Percentiles rank a stretch among this genome's conserved stretches.
phyloP scores from a whole-genome alignment of 148 eudicot species.

The Vaccinium darrowii region DNA sequence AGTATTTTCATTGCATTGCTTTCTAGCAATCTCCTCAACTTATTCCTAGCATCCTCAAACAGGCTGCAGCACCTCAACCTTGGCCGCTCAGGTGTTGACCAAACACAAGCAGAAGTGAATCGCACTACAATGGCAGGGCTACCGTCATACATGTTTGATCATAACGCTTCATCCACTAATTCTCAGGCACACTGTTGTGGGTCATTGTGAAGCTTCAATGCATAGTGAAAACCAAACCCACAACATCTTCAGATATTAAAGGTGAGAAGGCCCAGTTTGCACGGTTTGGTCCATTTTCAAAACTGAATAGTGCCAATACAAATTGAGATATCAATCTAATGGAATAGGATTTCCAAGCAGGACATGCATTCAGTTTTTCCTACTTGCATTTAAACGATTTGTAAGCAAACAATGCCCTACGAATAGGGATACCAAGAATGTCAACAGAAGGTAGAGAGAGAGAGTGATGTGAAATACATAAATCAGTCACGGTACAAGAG shows the following conservation, averaged over 20 bases:
- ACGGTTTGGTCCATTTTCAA: not conserved
- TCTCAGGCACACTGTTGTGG: not conserved
- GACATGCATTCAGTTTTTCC: not conserved
- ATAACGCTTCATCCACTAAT: not conserved
- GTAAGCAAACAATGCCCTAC: not conserved
- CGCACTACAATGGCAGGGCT: not conserved
- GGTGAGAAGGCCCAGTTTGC: not conserved
- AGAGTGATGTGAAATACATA: not conserved
- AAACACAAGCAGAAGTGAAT: not conserved
- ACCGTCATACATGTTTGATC: not conserved
- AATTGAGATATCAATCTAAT: not conserved
- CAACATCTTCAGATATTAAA: not conserved
- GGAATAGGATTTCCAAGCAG: not conserved
- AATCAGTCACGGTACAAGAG: not conserved
- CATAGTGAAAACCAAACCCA: not conserved
- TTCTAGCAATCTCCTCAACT: no score
- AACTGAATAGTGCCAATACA: not conserved
- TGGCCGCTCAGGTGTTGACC: no score
- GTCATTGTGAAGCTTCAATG: not conserved
- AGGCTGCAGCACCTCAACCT: no score
- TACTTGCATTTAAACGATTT: not conserved
- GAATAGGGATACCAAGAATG: not conserved
- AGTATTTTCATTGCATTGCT: no score
- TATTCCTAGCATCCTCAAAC: no score
- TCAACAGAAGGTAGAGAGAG: not conserved